Conservation (phyloP, 139 green algal genomes). For the Helicosporidium sp. region DNA sequence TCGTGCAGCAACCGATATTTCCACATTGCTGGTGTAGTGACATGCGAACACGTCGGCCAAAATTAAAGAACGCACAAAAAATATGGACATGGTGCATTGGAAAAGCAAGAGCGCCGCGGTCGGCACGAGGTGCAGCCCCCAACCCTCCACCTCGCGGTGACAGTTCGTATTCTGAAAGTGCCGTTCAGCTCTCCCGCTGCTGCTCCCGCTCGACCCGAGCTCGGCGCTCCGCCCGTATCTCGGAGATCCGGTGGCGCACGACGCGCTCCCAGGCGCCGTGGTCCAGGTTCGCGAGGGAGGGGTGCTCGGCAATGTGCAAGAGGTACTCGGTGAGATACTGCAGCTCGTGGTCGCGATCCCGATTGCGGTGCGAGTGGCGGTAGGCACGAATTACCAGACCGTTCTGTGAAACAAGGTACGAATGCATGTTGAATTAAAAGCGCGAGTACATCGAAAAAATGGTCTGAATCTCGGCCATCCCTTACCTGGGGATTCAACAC, state of each 20-base stretch:
- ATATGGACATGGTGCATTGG: neutral
- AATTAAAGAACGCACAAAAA: neutral
- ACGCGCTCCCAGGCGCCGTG: slow-evolving; percentile 57
- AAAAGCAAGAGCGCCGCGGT: neutral
- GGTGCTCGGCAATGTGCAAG: slow-evolving; percentile 39
- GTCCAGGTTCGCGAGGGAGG: slow-evolving; percentile 37
- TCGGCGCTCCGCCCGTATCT: neutral
- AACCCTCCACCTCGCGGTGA: too few relatives aligned
- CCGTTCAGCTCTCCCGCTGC: too few relatives aligned
- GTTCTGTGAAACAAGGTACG: slow-evolving; percentile 6
- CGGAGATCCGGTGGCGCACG: slow-evolving; percentile 7
- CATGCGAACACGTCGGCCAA: too few relatives aligned
- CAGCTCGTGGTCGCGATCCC: slow-evolving; percentile 66
- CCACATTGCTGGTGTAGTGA: too few relatives aligned
- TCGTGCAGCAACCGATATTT: too few relatives aligned
- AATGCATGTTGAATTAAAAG: neutral
- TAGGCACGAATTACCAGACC: slow-evolving; percentile 84
- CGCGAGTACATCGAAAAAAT: neutral
- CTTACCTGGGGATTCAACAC: slow-evolving; percentile 71
- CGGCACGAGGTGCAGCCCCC: neutral
- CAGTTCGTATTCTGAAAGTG: too few relatives aligned
- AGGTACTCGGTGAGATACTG: slow-evolving; percentile 62
- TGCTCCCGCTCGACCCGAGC: neutral
- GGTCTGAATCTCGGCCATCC: neutral
- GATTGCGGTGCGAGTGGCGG: slow-evolving; percentile 48